Evolutionary conservation across 345 rosid species (phyloP).

Genomic region (Arabis alpina): DNA sequence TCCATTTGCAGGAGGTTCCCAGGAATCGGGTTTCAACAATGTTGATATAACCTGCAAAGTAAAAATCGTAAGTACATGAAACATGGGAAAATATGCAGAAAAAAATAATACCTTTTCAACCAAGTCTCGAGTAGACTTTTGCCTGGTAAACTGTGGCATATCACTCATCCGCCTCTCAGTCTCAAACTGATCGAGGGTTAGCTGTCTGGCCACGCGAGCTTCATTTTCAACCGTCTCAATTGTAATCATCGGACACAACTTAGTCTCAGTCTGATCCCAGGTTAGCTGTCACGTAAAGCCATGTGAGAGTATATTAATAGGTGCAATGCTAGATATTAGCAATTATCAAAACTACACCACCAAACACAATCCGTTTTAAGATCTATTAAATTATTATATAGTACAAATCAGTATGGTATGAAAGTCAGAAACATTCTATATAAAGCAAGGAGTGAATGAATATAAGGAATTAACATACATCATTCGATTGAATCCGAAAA

Average conservation of each 20-base stretch:
- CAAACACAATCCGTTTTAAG: too few relatives aligned
- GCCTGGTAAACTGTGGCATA: not conserved
- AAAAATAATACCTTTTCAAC: slow-evolving; percentile 62
- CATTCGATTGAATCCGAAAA: slow-evolving; percentile 71
- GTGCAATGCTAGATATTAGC: not conserved
- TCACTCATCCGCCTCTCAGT: slow-evolving; percentile 52
- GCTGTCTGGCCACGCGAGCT: slow-evolving; percentile 51
- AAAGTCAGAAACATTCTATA: not conserved
- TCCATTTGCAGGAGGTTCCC: slow-evolving; percentile 74
- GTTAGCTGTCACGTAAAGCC: not conserved
- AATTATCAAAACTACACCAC: not conserved
- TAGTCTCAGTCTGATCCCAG: too few relatives aligned
- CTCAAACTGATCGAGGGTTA: slow-evolving; percentile 70
- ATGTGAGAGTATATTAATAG: not conserved
- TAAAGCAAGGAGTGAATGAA: slow-evolving; percentile 2
- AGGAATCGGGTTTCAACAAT: slow-evolving; percentile 74
- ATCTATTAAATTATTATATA: not conserved
- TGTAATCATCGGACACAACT: slow-evolving; percentile 44
- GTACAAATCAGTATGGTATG: too few relatives aligned
- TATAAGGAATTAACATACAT: slow-evolving; percentile 55
- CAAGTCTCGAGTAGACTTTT: slow-evolving; percentile 62
- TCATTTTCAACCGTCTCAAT: slow-evolving; percentile 68
- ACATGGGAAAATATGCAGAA: slow-evolving; percentile 1
- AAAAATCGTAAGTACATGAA: slow-evolving; percentile 11
- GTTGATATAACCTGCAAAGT: slow-evolving; percentile 69